Conservation (phyloP, 768 basidiomycete species). For the Nevesoporus exiguus region DNA sequence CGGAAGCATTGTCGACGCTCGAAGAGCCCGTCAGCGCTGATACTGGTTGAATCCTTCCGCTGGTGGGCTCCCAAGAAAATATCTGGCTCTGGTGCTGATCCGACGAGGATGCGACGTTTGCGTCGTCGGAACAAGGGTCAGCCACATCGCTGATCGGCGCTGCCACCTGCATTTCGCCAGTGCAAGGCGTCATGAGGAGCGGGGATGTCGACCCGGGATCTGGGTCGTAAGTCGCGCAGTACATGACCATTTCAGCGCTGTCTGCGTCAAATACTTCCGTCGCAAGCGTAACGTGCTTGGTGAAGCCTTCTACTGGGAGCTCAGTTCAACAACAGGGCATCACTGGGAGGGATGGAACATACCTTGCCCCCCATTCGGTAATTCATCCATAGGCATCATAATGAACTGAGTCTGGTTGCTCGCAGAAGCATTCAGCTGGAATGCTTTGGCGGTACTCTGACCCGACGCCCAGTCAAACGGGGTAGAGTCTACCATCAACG, state of each 20-base stretch:
- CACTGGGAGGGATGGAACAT: neutral
- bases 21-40: slow-evolving; percentile 36
- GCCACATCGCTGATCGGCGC: neutral
- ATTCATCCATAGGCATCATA: slow-evolving; percentile 31
- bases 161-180: slow-evolving; percentile 29
- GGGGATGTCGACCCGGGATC: slow-evolving; percentile 45
- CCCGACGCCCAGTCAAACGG: slow-evolving; percentile 30
- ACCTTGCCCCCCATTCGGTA: slow-evolving; percentile 10
- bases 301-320: slow-evolving; percentile 6
- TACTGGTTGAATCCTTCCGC: slow-evolving; percentile 52
- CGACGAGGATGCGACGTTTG: slow-evolving; percentile 4
- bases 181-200: slow-evolving; percentile 49
- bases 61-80: slow-evolving; percentile 52
- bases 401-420: slow-evolving; percentile 43
- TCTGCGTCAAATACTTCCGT: slow-evolving; percentile 41
- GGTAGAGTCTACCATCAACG: slow-evolving; percentile 18
- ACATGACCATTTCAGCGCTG: slow-evolving; percentile 36
- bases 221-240: slow-evolving; percentile 63
- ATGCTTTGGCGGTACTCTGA: slow-evolving; percentile 27
- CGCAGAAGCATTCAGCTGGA: slow-evolving; percentile 48
- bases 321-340: slow-evolving; percentile 9
- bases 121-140: slow-evolving; percentile 12
- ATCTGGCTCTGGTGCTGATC: slow-evolving; percentile 46
- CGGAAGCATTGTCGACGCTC: slow-evolving; percentile 8
- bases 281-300: slow-evolving; percentile 41